phyloP scores from a whole-genome alignment of 768 basidiomycete species.

The Podaxis sp. region DNA sequence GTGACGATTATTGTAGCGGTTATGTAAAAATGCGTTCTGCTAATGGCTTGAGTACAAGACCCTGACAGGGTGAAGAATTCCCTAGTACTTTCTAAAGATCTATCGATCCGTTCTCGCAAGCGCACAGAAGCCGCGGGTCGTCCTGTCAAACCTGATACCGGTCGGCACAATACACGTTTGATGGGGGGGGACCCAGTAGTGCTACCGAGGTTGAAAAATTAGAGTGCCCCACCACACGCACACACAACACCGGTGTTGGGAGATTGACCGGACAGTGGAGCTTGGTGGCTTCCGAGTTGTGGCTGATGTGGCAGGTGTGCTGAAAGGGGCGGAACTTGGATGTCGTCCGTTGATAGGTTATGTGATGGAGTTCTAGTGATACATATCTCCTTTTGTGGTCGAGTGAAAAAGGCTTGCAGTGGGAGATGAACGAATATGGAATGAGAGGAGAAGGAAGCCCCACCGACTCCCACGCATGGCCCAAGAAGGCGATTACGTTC shows the following conservation, averaged over 20 bases:
- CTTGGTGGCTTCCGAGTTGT: neutral
- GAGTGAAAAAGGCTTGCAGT: neutral
- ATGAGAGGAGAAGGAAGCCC: neutral
- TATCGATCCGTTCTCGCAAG: neutral
- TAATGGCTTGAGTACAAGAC: neutral
- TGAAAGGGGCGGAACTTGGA: neutral
- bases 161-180: neutral
- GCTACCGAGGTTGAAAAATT: neutral
- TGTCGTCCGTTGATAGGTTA: neutral
- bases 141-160: neutral
- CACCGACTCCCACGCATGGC: slow-evolving; percentile 1
- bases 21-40: neutral
- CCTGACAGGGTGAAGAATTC: neutral
- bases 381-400: neutral
- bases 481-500: neutral
- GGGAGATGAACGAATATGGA: neutral
- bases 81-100: neutral
- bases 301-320: neutral
- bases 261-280: neutral
- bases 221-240: neutral
- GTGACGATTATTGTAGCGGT: neutral
- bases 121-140: neutral
- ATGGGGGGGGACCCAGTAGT: neutral
- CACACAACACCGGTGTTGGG: neutral
- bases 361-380: neutral